Conservation (phyloP, 148 eudicot species). For the Rhododendron williamsianum region DNA sequence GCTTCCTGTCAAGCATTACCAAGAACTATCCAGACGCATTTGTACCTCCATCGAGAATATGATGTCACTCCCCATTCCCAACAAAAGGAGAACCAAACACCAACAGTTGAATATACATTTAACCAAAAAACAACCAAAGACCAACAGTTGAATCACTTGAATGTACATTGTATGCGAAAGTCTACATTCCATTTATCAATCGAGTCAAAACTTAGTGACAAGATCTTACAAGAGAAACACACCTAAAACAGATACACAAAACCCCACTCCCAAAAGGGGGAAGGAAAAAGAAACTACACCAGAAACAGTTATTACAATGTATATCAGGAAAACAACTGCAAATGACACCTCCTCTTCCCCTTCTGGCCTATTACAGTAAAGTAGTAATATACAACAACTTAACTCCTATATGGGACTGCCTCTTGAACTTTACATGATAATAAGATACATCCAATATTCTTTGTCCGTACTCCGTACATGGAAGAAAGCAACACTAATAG, state of each 20-base stretch:
- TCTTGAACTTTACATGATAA: conserved; percentile 2
- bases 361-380: conserved; percentile 3
- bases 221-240: conserved; percentile 4
- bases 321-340: conserved; percentile 3
- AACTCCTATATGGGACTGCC: not conserved
- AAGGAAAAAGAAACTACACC: not conserved
- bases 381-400: not conserved
- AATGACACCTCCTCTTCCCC: not conserved
- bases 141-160: not conserved
- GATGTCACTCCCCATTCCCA: not conserved
- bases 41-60: conserved; percentile 9
- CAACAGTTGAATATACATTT: not conserved
- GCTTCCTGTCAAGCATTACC: not conserved
- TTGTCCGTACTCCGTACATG: not conserved
- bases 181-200: conserved; percentile 1
- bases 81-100: conserved; percentile 1
- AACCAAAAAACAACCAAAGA: conserved; percentile 7
- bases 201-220: not conserved
- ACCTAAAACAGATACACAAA: conserved; percentile 4
- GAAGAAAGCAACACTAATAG: not conserved
- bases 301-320: not conserved
- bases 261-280: not conserved
- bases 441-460: conserved; percentile 1
- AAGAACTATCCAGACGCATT: not conserved
- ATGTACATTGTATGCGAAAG: not conserved